Evolutionary conservation across 768 basidiomycete genomes (phyloP).

Genomic region (Phylloporus arenicola): DNA sequence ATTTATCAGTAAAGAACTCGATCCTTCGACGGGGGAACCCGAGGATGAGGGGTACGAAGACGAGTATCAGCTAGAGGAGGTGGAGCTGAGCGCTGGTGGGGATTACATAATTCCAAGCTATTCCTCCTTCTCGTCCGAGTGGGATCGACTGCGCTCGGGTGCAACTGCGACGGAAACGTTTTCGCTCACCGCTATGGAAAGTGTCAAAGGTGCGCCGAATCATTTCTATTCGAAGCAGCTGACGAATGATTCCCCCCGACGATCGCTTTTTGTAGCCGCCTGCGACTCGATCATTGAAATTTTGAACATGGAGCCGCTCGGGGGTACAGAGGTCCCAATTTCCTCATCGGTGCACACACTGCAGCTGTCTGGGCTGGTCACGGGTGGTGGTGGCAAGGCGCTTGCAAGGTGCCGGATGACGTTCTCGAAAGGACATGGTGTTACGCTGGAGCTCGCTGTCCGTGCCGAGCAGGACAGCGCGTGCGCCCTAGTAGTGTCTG

Average conservation of each 20-base stretch:
- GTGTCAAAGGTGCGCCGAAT: constrained; percentile 73
- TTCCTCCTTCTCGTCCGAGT: constrained; percentile 86
- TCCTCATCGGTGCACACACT: constrained; percentile 89
- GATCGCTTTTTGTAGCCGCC: constrained; percentile 44
- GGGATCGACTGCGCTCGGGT: constrained; percentile 83
- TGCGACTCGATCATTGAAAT: constrained; percentile 96
- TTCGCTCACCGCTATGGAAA: constrained; percentile 85
- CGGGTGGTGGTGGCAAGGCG: constrained; percentile 94
- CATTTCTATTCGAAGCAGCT: constrained; percentile 11
- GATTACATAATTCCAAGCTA: constrained; percentile 98
- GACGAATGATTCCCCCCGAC: constrained; percentile 6
- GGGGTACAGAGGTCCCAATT: constrained; percentile 79
- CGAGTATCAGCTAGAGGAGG: constrained; percentile 95
- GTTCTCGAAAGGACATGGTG: constrained; percentile 81
- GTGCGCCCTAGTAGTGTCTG: constrained; percentile 82
- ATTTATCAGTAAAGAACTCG: constrained; percentile 95
- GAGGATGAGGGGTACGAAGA: constrained; percentile 99
- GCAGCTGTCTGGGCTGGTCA: constrained; percentile 85
- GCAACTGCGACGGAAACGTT: constrained; percentile 89
- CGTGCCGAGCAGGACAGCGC: constrained; percentile 87
- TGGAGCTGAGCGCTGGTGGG: constrained; percentile 85
- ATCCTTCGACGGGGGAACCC: constrained; percentile 90
- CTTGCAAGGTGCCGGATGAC: constrained; percentile 95
- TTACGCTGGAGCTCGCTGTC: constrained; percentile 86
- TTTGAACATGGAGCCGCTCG: constrained; percentile 93